Evolutionary conservation across 768 basidiomycete species (phyloP), one percentile per base, ranked within the genome.

Genomic region (Boletales sp.): DNA sequence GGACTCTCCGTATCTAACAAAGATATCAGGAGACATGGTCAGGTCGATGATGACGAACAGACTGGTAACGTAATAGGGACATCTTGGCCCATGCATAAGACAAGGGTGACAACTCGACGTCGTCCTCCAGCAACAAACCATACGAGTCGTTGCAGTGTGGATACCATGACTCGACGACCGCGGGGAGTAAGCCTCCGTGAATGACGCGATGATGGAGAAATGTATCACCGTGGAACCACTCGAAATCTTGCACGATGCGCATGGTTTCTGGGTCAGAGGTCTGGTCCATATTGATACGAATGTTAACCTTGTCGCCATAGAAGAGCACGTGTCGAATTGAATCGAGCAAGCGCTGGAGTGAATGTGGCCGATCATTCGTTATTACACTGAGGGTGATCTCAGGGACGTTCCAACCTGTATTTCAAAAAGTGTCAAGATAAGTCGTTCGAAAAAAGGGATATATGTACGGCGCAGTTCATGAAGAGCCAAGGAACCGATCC

Each of bases 131-230:
- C 17, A 94, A 69, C 17, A 94, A 63, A 8, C 86, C 90, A 62
- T 91, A 92, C 2, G 82, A 79, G 57, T 93, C 70, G 52, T 90
- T 77, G 29, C 77, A 75, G 21, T 72, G 68, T 5, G 92, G 91
- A 61, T 90, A 94, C 90, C 92, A 94, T 5, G 89, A 88, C 67
- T 93, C 91, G 13, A 92, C 86, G 13, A 94, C 82, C 7, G 91
- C 87, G 3, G 87, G 77, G 47, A 94, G 78, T 17, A 94, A 73
- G 5, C 90, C 91, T 2, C 83, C 90, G 50, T 83, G 84, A n/a
- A 87, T 68, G 48, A 91, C 75, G 21, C 92, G 80, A 59, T 84
- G 87, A 47, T 90, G 82, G 8, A 88, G 58, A 50, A 77, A 78
- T 8, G 83, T 55, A 34, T 67, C 57, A 6, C 90, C 89, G 54